Base-by-base conservation (phyloP, 331 rosid genomes). In the Prunus yedoensis region DNA sequence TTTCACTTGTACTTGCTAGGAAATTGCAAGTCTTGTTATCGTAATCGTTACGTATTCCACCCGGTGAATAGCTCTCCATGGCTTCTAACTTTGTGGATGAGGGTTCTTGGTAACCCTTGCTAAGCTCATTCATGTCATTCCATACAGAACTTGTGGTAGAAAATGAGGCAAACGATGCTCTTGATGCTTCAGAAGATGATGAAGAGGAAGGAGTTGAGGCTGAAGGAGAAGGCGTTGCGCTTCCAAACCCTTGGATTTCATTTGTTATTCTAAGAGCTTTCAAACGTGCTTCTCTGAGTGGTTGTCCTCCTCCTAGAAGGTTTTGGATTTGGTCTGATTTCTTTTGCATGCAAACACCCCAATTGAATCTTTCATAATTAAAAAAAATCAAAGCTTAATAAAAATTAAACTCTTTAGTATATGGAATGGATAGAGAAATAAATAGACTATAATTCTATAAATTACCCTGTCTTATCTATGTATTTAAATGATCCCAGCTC, bases 161-260 rank as follows among this genome's bases (percentile, higher is more conserved):
- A 70, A 79, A 80, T 35, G 94, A 82, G 67, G 75, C 77, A 47
- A 86, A 88, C 23, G 91, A 80, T 57, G 94, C 50, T 70, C 82
- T 68, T 16, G 84, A 84, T 9, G 80, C 53, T 35, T 82, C 81
- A 2, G 82, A 76, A 65, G 76, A 61, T 0, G 81, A 46, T 27
- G 89, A 75, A 27, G 73, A 43, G 10, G 87, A 60, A 4, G 67
- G 43, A 25, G 80, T 50, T 10, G 78, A 30, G 1, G 85, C 63
- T 2, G 75, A 66, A 14, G 85, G 79, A 53, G 83, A 79, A 54
- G 67, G 30, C 41, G 54, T 0, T 76, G 85, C 56, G 75, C 84
- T 79, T 43, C 96, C 96, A 81, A 89, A 91, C 3, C 97, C 98
- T 76, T 85, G 87, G 73, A 93, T 93, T 91, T 89, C 97, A 49